These are phyloP conservation scores for Thermothelomyces thermophilus DNA, from an alignment of 2,329 filamentous ascomycete species.

Conservation along the genomic window DNA sequence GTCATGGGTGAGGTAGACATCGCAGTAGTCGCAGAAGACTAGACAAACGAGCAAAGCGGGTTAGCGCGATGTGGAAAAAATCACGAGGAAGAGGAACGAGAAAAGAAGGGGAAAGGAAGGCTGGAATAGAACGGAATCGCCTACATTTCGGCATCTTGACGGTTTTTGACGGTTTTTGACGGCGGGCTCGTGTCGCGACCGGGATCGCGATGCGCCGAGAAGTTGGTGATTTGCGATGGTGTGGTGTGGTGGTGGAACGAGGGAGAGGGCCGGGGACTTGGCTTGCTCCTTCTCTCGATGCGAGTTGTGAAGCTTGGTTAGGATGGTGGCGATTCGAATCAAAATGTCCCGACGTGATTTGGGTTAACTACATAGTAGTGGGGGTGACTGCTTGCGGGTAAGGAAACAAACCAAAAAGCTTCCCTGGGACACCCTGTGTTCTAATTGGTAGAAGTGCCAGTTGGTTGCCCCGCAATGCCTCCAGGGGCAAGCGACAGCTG, in stretches of 20 bases:
- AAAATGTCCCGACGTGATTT: too few species aligned
- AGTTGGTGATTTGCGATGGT: slow-evolving; percentile 7
- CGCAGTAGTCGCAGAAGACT: slow-evolving; percentile 97
- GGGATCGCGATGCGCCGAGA: slow-evolving; percentile 11
- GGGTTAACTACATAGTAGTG: too few species aligned
- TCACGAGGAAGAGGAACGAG: neutral
- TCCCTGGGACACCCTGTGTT: neutral
- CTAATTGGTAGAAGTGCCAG: slow-evolving; percentile 11
- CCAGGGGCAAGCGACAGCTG: slow-evolving; percentile 25
- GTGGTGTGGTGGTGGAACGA: neutral
- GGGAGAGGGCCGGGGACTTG: neutral
- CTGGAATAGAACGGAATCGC: slow-evolving; percentile 29
- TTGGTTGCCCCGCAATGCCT: neutral
- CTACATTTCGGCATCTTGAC: slow-evolving; percentile 78
- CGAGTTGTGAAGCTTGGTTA: neutral
- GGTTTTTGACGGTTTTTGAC: too few species aligned
- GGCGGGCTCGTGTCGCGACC: slow-evolving; percentile 22
- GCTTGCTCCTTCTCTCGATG: neutral
- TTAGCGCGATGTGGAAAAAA: neutral
- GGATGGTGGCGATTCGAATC: too few species aligned
- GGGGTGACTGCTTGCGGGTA: too few species aligned
- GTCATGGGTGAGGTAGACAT: slow-evolving; percentile 99
- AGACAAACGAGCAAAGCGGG: slow-evolving; percentile 14
- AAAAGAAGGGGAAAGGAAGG: slow-evolving; percentile 13
- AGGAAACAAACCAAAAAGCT: too few species aligned